Evolutionary conservation across 176 grass and related monocot genomes (phyloP).

Genomic region (Metroxylon sagu): DNA sequence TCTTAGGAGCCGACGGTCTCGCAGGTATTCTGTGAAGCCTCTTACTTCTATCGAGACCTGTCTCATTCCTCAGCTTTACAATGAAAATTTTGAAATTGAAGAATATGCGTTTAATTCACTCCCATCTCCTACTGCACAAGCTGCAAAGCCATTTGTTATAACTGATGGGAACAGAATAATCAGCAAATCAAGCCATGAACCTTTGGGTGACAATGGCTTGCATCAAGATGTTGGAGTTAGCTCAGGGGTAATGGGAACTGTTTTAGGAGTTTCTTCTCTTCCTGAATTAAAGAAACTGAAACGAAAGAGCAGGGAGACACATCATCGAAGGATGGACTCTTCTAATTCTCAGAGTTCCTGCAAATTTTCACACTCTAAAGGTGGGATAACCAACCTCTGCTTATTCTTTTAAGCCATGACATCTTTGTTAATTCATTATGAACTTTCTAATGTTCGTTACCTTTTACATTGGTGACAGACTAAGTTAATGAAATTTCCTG

Average conservation of each 20-base stretch:
- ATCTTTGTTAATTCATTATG: not conserved
- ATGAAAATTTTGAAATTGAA: slow-evolving; percentile 61
- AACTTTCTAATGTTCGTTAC: not conserved
- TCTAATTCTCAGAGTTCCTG: slow-evolving; percentile 20
- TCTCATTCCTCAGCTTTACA: slow-evolving; percentile 63
- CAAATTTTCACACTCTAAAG: slow-evolving; percentile 34
- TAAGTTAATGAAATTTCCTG: too few relatives aligned
- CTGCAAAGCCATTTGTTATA: slow-evolving; percentile 56
- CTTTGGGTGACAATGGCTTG: slow-evolving; percentile 14
- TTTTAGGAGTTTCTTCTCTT: slow-evolving; percentile 33
- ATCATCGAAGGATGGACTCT: slow-evolving; percentile 4
- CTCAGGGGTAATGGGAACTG: slow-evolving; percentile 22
- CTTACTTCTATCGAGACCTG: slow-evolving; percentile 52
- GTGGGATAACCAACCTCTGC: slow-evolving; percentile 8
- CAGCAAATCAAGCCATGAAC: slow-evolving; percentile 53
- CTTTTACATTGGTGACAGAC: too few relatives aligned
- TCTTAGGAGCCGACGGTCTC: slow-evolving; percentile 47
- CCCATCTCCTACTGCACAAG: slow-evolving; percentile 30
- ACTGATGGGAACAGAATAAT: slow-evolving; percentile 73
- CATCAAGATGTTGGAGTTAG: slow-evolving; percentile 13
- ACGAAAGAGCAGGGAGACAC: slow-evolving; percentile 24
- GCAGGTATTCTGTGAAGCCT: slow-evolving; percentile 44
- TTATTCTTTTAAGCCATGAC: not conserved
- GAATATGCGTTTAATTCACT: slow-evolving; percentile 59
- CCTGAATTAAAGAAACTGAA: slow-evolving; percentile 49